Percentiles rank a stretch among this genome's conserved stretches.
These are phyloP conservation scores for Cystobasidium ongulense DNA, from an alignment of 768 basidiomycete species.

Conservation along the genomic window DNA sequence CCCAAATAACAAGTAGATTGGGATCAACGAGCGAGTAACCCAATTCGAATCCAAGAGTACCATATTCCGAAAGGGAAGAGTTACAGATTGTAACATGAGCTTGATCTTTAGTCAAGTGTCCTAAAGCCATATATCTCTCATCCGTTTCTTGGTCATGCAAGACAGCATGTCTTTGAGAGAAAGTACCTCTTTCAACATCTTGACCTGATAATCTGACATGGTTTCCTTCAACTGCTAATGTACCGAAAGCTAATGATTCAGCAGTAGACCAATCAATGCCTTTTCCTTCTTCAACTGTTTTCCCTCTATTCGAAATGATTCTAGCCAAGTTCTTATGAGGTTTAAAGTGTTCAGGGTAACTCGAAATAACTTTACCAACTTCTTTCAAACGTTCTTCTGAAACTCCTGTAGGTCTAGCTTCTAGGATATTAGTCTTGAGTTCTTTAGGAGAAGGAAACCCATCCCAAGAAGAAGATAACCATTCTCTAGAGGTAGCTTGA, in stretches of 20 bases:
- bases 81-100: constrained; percentile 93
- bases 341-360: constrained; percentile 73
- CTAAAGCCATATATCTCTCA: constrained; percentile 77
- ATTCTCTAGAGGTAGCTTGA: constrained; percentile 85
- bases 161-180: constrained; percentile 95
- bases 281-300: constrained; percentile 78
- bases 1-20: constrained; percentile 87
- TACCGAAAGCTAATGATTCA: constrained; percentile 91
- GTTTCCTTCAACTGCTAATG: constrained; percentile 81
- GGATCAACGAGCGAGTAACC: constrained; percentile 98
- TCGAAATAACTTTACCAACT: constrained; percentile 78
- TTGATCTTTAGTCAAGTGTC: constrained; percentile 76
- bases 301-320: constrained; percentile 77
- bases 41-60: constrained; percentile 90
- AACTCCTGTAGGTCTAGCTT: constrained; percentile 78
- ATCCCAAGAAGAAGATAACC: constrained; percentile 96
- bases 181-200: constrained; percentile 97
- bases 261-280: constrained; percentile 98
- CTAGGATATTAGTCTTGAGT: constrained; percentile 81
- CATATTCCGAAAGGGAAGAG: constrained; percentile 91
- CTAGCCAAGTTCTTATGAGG: constrained; percentile 89
- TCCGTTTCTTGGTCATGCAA: constrained; percentile 93
- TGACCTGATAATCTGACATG: constrained; percentile 95
- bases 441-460: constrained; percentile 97
- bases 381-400: constrained; percentile 66